Percentiles rank a stretch among this genome's conserved stretches.
phyloP scores from a whole-genome alignment of 2,329 filamentous ascomycete species.

The Coniochaeta prunicola region DNA sequence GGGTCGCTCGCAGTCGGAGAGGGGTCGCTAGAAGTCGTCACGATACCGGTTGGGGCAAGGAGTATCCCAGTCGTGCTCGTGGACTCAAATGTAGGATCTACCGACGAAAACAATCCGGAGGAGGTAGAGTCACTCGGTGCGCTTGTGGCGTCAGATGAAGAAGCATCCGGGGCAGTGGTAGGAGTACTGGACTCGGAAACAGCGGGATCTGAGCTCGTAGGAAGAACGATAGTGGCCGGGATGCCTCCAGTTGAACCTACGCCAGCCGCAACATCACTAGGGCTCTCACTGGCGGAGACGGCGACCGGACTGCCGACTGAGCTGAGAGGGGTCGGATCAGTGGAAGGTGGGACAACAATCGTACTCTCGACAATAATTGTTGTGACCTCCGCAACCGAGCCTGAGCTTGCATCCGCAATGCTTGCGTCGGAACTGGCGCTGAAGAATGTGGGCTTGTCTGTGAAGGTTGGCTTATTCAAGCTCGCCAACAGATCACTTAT shows the following conservation, averaged over 20 bases:
- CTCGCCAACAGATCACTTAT: conserved; percentile 1
- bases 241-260: conserved; percentile 7
- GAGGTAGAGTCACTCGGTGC: neutral
- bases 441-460: neutral
- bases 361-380: conserved; percentile 20
- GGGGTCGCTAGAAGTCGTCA: conserved; percentile 6
- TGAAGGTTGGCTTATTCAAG: neutral
- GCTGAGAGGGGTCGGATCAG: neutral
- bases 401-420: neutral
- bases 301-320: neutral
- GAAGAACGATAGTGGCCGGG: conserved; percentile 9
- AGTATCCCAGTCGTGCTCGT: conserved; percentile 11
- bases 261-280: neutral
- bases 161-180: neutral
- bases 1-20: neutral
- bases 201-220: conserved; percentile 5
- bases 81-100: neutral
- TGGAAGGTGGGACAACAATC: conserved; percentile 12
- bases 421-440: neutral
- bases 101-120: neutral
- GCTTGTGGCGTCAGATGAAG: neutral
- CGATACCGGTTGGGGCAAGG: neutral
- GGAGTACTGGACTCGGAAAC: neutral
- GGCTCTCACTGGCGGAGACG: neutral
- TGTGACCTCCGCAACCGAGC: conserved; percentile 10